Percentiles rank a stretch among this genome's conserved stretches.
Conservation (phyloP, 2,329 filamentous ascomycete species). For the Diaporthe citrichinensis region DNA sequence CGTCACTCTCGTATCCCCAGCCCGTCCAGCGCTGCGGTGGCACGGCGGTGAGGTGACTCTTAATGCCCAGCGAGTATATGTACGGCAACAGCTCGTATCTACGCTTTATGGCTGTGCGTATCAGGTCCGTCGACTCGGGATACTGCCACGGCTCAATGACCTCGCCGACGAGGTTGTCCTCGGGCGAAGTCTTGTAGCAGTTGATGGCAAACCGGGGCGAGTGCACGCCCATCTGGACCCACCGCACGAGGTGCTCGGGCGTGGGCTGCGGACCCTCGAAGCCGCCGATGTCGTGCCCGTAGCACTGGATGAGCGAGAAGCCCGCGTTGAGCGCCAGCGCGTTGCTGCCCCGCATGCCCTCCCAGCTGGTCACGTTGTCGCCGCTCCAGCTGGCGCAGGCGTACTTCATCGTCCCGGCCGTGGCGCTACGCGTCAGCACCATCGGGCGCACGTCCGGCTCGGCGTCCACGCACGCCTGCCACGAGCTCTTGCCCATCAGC, state of each 20-base stretch:
- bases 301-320: slow-evolving; percentile 77
- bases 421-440: slow-evolving; percentile 79
- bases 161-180: slow-evolving; percentile 77
- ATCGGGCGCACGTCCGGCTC: slow-evolving; percentile 74
- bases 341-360: slow-evolving; percentile 79
- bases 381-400: slow-evolving; percentile 81
- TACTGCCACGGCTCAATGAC: slow-evolving; percentile 88
- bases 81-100: slow-evolving; percentile 81
- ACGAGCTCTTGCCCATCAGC: slow-evolving; percentile 78
- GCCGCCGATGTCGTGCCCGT: slow-evolving; percentile 82
- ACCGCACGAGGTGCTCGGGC: slow-evolving; percentile 79
- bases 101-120: slow-evolving; percentile 77
- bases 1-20: slow-evolving; percentile 78
- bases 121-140: slow-evolving; percentile 72
- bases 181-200: slow-evolving; percentile 79
- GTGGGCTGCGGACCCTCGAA: slow-evolving; percentile 82
- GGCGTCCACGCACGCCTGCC: slow-evolving; percentile 74
- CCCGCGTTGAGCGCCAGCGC: slow-evolving; percentile 78
- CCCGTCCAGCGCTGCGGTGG: slow-evolving; percentile 81
- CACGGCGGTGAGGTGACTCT: slow-evolving; percentile 71
- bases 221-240: slow-evolving; percentile 80
- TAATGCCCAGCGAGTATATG: slow-evolving; percentile 75
- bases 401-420: slow-evolving; percentile 78
- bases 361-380: slow-evolving; percentile 82
- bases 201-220: slow-evolving; percentile 82